These are phyloP conservation scores for Lentinula edodes DNA, from an alignment of 768 basidiomycete species.

Conservation along the genomic window DNA sequence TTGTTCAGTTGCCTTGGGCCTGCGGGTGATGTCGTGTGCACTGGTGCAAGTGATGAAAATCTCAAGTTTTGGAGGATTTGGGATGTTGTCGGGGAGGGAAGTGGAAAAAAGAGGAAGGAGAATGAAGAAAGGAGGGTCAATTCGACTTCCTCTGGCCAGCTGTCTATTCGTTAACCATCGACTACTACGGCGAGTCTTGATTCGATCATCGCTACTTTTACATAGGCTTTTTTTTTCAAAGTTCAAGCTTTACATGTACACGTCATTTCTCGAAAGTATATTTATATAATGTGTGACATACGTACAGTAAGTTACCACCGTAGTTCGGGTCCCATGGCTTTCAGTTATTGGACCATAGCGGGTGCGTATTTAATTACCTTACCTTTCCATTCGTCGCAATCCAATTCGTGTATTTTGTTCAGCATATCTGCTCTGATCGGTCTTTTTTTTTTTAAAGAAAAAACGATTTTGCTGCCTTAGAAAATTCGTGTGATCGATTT, in stretches of 20 bases:
- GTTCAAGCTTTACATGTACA: neutral
- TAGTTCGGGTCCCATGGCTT: no score
- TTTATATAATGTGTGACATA: no score
- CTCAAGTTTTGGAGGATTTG: conserved; percentile 94
- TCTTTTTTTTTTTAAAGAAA: no score
- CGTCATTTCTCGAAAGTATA: neutral
- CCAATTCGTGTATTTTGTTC: no score
- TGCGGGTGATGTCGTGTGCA: conserved; percentile 86
- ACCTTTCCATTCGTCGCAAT: no score
- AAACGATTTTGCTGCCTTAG: no score
- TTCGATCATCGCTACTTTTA: neutral
- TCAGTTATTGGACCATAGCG: no score
- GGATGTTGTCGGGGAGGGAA: conserved; percentile 46
- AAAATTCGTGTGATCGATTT: no score
- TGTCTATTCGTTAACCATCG: conserved; percentile 31
- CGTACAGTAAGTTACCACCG: no score
- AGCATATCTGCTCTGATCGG: no score
- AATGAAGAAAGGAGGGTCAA: conserved; percentile 33
- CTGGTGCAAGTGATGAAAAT: conserved; percentile 92
- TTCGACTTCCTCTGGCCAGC: conserved; percentile 43
- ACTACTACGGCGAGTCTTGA: neutral
- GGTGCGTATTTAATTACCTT: no score
- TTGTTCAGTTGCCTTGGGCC: conserved; percentile 83
- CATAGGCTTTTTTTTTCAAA: no score
- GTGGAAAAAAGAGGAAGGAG: conserved; percentile 42